Evolutionary conservation across 2,329 filamentous ascomycete genomes (phyloP).

Genomic region (Penicillium paneum): DNA sequence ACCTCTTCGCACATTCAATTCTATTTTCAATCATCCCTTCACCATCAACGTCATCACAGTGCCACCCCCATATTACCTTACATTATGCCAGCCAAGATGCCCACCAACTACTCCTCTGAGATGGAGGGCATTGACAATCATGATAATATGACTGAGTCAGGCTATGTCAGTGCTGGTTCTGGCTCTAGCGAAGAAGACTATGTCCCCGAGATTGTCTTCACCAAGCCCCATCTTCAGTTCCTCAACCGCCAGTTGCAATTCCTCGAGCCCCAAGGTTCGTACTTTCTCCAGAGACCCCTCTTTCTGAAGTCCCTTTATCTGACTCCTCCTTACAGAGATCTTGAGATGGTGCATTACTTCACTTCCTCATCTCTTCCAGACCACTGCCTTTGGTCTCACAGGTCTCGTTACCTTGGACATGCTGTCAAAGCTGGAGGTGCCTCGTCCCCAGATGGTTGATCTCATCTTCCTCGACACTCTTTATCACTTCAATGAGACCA

Average conservation of each 20-base stretch:
- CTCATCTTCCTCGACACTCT: slow-evolving; percentile 76
- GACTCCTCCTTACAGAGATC: slow-evolving; percentile 58
- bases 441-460: slow-evolving; percentile 49
- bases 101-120: slow-evolving; percentile 37
- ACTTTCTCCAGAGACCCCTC: slow-evolving; percentile 2
- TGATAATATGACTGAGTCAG: slow-evolving; percentile 78
- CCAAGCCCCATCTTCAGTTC: slow-evolving; percentile 80
- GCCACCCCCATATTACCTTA: slow-evolving; percentile 5
- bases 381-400: slow-evolving; percentile 77
- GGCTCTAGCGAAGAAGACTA: slow-evolving; percentile 58
- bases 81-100: slow-evolving; percentile 39
- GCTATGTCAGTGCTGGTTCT: slow-evolving; percentile 64
- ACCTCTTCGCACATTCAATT: background rate
- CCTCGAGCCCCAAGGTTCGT: slow-evolving; percentile 71
- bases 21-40: slow-evolving; percentile 4
- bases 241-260: slow-evolving; percentile 85
- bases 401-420: slow-evolving; percentile 79
- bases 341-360: slow-evolving; percentile 88
- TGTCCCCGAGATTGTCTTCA: slow-evolving; percentile 78
- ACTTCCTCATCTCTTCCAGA: slow-evolving; percentile 85
- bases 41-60: background rate
- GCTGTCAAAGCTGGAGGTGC: slow-evolving; percentile 50
- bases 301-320: slow-evolving; percentile 10
- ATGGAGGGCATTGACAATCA: slow-evolving; percentile 34
- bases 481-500: slow-evolving; percentile 77